phyloP scores from a whole-genome alignment of 148 eudicot genomes.

The Rhododendron molle region DNA sequence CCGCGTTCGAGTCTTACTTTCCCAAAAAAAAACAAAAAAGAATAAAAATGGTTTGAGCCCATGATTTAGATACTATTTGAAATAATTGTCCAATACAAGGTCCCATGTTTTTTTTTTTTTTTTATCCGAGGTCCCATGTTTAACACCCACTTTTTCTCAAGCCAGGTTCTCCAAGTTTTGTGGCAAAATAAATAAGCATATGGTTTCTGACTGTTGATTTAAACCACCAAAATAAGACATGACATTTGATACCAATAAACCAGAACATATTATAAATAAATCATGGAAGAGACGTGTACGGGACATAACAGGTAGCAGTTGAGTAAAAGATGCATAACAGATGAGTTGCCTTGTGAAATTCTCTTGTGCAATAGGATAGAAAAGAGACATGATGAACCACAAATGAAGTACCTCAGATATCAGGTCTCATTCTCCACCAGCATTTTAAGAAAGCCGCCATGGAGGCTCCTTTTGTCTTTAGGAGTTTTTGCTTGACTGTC shows the following conservation, averaged over 20 bases:
- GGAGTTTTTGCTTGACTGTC: constrained; percentile 2
- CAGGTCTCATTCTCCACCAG: background rate
- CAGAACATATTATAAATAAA: background rate
- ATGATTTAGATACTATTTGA: background rate
- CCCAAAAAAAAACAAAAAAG: background rate
- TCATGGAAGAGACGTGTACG: background rate
- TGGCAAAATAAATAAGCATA: background rate
- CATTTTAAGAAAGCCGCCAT: constrained; percentile 1
- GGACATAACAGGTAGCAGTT: background rate
- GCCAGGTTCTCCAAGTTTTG: constrained; percentile 2
- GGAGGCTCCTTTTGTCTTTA: constrained; percentile 1
- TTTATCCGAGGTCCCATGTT: constrained; percentile 3
- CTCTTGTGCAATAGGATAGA: constrained; percentile 9
- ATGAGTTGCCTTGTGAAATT: constrained; percentile 11
- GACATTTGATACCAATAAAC: background rate
- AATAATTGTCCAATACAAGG: background rate
- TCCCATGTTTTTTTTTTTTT: background rate
- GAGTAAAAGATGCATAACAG: background rate
- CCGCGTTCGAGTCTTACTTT: background rate
- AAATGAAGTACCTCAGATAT: background rate
- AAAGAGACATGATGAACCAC: background rate
- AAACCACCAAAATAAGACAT: background rate
- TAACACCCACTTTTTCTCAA: constrained; percentile 1
- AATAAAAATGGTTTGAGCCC: background rate
- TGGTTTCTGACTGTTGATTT: background rate